A percentile compares a stretch with the other conserved stretches of the same genome.
phyloP scores from a whole-genome alignment of 129 eudicot species.

The Flaveria linearis region DNA sequence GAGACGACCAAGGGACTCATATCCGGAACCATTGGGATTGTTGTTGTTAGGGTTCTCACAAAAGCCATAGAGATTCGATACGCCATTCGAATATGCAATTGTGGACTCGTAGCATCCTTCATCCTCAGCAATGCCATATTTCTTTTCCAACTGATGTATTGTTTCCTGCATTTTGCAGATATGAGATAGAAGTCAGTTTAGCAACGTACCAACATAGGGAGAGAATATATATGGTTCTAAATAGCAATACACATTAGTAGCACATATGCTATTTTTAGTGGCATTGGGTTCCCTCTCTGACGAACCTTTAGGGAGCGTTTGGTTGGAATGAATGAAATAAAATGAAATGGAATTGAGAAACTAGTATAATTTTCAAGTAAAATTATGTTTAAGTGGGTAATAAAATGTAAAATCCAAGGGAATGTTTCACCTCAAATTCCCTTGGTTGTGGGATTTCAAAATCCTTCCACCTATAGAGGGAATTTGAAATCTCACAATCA shows the following conservation, averaged over 20 bases:
- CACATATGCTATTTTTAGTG: background rate
- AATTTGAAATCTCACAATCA: no score
- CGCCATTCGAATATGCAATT: constrained; percentile 45
- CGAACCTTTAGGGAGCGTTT: background rate
- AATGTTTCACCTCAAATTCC: no score
- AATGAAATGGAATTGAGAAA: no score
- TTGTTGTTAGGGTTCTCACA: constrained; percentile 41
- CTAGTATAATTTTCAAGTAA: no score
- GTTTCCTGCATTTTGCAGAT: constrained; percentile 40
- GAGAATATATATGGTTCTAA: background rate
- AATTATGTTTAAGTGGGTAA: no score
- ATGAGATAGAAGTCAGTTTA: background rate
- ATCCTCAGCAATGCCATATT: constrained; percentile 39
- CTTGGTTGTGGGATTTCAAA: no score
- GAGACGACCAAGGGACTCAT: constrained; percentile 35
- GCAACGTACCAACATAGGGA: background rate
- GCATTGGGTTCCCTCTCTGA: background rate
- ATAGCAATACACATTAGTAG: background rate
- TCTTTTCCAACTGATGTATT: constrained; percentile 43
- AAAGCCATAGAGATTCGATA: constrained; percentile 45
- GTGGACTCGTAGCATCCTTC: constrained; percentile 43
- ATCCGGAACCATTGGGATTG: constrained; percentile 28
- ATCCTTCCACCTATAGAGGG: no score
- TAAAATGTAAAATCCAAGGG: no score
- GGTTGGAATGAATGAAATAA: no score